Evolutionary conservation across 2,329 filamentous ascomycete species (phyloP), one percentile per base, ranked within the genome.

Genomic region (Nothophaeocryptopus gaeumannii): DNA sequence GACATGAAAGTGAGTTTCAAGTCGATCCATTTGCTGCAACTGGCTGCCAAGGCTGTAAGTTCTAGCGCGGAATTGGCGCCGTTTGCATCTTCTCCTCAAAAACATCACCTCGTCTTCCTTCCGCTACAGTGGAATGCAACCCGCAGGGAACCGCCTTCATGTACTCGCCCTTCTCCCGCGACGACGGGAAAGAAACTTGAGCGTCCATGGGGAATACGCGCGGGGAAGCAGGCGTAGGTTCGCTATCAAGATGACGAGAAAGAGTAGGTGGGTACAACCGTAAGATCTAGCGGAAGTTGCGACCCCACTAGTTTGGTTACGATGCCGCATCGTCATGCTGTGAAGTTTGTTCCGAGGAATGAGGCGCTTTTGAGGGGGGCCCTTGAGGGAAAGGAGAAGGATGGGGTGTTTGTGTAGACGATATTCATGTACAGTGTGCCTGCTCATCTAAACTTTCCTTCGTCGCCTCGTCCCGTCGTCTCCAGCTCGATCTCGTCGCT

Each of bases 241-340:
- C 29, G 32, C 30, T 43, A 13, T 11, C n/a, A 15, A 32, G 15
- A 32, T 29, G 16, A 16, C 29, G 13, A 43, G 13, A 26, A 43
- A 29, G 14, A 32, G 40, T 15, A 43, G 40, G 40, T 30, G 14
- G 14, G 20, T 3, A 26, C 20, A 26, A 7, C 7, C 7, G 20
- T 26, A 7, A 26, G 20, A 26, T 26, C 4, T 7, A 26, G 20
- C 20, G 83, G 83, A 0, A 83, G 78, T 55, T 82, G 81, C 7
- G 74, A 72, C 45, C 72, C 75, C 35, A 85, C 81, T 61, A 76
- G 76, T 61, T 78, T 85, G 11, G 72, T 70, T 5, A 83, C 85
- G 61, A 78, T 85, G 67, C 82, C 82, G 12, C 71, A 78, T 55
- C 72, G 78, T 54, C 69, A 73, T 59, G 57, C 46, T n/a, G 69